phyloP scores from a whole-genome alignment of 495 filamentous ascomycete genomes.

The Penicillium bovifimosum region DNA sequence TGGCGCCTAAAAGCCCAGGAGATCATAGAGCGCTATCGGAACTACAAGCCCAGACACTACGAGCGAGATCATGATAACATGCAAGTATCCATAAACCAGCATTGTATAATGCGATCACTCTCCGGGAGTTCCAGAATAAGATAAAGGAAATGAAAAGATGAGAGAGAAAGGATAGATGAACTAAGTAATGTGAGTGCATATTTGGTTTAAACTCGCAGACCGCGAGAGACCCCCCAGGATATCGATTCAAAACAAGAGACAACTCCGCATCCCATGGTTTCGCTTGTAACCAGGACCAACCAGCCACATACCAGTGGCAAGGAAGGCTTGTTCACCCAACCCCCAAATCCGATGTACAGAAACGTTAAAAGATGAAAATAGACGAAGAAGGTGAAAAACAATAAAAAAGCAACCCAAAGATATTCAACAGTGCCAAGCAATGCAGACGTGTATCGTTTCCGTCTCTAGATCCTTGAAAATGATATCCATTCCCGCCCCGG shows the following conservation, averaged over 20 bases:
- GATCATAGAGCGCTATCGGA: no score
- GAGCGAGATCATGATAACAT: slow-evolving; percentile 28
- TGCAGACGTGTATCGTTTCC: slow-evolving; percentile 54
- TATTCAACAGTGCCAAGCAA: slow-evolving; percentile 44
- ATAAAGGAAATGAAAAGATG: slow-evolving; percentile 10
- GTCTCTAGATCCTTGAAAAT: slow-evolving; percentile 46
- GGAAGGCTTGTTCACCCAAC: slow-evolving; percentile 32
- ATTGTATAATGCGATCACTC: slow-evolving; percentile 30
- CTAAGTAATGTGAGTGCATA: slow-evolving; percentile 29
- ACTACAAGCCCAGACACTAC: neutral
- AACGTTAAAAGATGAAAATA: slow-evolving; percentile 26
- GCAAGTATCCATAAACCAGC: slow-evolving; percentile 16
- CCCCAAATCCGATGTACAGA: slow-evolving; percentile 42
- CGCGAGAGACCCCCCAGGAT: slow-evolving; percentile 35
- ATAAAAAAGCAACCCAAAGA: slow-evolving; percentile 30
- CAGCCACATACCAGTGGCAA: slow-evolving; percentile 29
- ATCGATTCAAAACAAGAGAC: slow-evolving; percentile 31
- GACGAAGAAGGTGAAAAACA: slow-evolving; percentile 23
- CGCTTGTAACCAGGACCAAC: slow-evolving; percentile 35
- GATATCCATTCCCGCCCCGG: slow-evolving; percentile 38
- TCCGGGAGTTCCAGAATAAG: slow-evolving; percentile 20
- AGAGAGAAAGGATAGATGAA: slow-evolving; percentile 17
- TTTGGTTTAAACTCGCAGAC: slow-evolving; percentile 34
- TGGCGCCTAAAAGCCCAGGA: no score
- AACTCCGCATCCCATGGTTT: slow-evolving; percentile 46